phyloP scores from a whole-genome alignment of 2,329 filamentous ascomycete species.

The Arthrobotrys musiformis region DNA sequence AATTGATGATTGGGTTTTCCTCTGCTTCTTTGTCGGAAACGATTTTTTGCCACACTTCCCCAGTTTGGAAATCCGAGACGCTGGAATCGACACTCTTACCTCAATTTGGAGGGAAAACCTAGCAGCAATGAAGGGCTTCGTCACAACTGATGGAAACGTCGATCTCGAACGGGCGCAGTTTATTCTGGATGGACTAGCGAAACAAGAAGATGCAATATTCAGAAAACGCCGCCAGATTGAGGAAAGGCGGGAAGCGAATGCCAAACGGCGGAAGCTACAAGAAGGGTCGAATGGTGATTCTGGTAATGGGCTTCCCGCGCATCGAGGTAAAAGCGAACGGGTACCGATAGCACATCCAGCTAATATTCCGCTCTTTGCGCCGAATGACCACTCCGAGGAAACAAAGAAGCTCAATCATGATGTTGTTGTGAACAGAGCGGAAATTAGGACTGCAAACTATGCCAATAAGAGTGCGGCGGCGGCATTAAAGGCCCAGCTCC shows the following conservation, averaged over 20 bases:
- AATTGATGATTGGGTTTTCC: constrained; percentile 97
- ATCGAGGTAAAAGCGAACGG: constrained; percentile 57
- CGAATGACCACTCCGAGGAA: constrained; percentile 69
- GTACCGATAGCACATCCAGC: constrained; percentile 64
- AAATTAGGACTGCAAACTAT: constrained; percentile 74
- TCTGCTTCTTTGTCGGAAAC: constrained; percentile 99
- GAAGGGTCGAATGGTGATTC: constrained; percentile 63
- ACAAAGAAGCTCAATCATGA: constrained; percentile 79
- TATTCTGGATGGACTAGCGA: constrained; percentile 87
- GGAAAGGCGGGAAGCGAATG: constrained; percentile 81
- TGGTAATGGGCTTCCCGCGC: constrained; percentile 14
- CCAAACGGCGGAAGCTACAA: constrained; percentile 80
- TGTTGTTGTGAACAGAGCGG: constrained; percentile 81
- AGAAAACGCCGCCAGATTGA: constrained; percentile 85
- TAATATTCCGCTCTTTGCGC: constrained; percentile 70
- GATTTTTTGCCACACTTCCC: constrained; percentile 97
- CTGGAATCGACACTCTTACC: constrained; percentile 94
- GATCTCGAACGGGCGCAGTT: constrained; percentile 86
- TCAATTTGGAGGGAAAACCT: constrained; percentile 97
- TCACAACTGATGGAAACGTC: constrained; percentile 94
- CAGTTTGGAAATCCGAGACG: constrained; percentile 96
- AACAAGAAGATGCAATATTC: constrained; percentile 94
- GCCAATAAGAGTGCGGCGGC: constrained; percentile 96
- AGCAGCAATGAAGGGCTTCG: constrained; percentile 89
- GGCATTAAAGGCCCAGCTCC: constrained; percentile 81